Evolutionary conservation across 1,139 yeast genomes (phyloP).

Genomic region (Diutina catenulata): DNA sequence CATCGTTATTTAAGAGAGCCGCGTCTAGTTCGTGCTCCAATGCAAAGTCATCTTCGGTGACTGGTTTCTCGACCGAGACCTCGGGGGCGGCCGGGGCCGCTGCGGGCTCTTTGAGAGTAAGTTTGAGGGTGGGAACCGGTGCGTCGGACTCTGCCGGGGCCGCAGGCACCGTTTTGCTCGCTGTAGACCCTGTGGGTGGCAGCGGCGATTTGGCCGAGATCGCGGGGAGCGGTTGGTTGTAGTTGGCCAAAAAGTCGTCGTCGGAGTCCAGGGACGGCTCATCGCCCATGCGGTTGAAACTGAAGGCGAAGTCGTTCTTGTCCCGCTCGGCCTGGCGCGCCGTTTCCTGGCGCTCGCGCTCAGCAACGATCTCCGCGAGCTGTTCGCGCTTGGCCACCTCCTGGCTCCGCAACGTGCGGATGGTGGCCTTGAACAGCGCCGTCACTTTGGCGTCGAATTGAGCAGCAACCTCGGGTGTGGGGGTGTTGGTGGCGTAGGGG

Average conservation of each 20-base stretch:
- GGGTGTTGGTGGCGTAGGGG: constrained; percentile 20
- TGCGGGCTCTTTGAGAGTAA: no score
- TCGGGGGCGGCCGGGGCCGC: no score
- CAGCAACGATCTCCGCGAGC: neutral
- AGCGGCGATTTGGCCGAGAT: no score
- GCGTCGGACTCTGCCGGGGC: no score
- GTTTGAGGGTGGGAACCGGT: no score
- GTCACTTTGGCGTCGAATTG: neutral
- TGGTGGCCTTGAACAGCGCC: neutral
- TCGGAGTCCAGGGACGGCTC: constrained; percentile 4
- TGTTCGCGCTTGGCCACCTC: neutral
- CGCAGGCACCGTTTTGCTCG: no score
- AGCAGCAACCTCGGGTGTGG: neutral
- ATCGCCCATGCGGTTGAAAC: neutral
- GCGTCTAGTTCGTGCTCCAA: neutral
- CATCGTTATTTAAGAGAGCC: neutral
- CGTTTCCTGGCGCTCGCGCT: neutral
- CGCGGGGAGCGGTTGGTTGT: no score
- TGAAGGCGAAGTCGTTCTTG: constrained; percentile 2
- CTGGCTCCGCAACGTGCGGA: neutral
- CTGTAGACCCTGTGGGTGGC: no score
- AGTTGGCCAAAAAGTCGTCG: constrained; percentile 4
- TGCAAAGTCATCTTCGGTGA: neutral
- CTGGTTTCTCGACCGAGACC: no score
- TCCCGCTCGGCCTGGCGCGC: constrained; percentile 2